These are phyloP conservation scores for Solanum rostratum DNA, from an alignment of 257 asterid species.

Conservation along the genomic window DNA sequence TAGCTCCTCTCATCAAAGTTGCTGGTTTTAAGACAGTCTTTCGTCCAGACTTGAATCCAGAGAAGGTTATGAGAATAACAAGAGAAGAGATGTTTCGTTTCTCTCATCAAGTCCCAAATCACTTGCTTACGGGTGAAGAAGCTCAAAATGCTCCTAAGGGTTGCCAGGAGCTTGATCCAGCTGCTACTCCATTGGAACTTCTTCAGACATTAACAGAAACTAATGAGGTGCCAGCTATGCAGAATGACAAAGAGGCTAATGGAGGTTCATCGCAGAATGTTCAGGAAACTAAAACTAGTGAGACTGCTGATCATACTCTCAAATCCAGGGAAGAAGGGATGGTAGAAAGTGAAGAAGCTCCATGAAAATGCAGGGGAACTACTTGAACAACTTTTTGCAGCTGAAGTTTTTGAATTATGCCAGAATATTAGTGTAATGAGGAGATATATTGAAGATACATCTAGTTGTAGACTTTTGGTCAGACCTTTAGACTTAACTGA, in stretches of 20 bases:
- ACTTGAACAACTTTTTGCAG: not conserved
- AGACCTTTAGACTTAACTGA: not conserved
- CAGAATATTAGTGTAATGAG: not conserved
- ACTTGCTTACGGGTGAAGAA: slow-evolving; percentile 20
- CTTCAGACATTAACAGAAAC: slow-evolving; percentile 4
- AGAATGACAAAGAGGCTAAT: slow-evolving; percentile 3
- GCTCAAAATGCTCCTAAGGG: slow-evolving; percentile 18
- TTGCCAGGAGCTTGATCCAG: slow-evolving; percentile 26
- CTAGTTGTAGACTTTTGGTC: not conserved
- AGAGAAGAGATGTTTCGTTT: slow-evolving; percentile 28
- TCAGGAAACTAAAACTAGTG: slow-evolving; percentile 11
- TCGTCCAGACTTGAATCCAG: not conserved
- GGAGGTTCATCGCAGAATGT: slow-evolving; percentile 8
- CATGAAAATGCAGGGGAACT: not conserved
- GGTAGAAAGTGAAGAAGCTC: slow-evolving; percentile 7
- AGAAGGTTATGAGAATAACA: slow-evolving; percentile 3
- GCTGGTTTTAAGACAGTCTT: slow-evolving; percentile 18
- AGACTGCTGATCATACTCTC: slow-evolving; percentile 5
- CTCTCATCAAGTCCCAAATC: slow-evolving; percentile 22
- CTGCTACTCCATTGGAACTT: slow-evolving; percentile 23
- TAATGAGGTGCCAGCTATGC: not conserved
- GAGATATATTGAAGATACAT: not conserved
- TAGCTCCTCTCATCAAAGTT: slow-evolving; percentile 19
- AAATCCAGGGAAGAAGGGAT: slow-evolving; percentile 9
- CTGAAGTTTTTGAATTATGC: not conserved